These are phyloP conservation scores for Clarireedia sp. DNA, from an alignment of 2,329 filamentous ascomycete genomes.

Conservation along the genomic window DNA sequence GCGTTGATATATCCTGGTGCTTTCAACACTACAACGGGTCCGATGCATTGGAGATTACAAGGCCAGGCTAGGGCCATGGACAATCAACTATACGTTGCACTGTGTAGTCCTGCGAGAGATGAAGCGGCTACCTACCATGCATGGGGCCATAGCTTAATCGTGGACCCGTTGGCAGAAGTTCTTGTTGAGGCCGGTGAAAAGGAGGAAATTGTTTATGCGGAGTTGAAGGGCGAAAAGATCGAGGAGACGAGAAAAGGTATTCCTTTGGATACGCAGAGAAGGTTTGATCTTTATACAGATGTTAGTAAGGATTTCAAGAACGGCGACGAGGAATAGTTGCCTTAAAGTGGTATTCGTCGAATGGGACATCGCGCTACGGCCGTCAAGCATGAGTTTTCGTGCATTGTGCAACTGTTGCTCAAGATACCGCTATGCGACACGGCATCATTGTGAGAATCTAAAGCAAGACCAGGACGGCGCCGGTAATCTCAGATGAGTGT, in stretches of 20 bases:
- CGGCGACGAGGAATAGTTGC: not conserved
- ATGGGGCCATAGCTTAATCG: slow-evolving; percentile 84
- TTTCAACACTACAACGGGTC: slow-evolving; percentile 90
- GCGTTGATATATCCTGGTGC: slow-evolving; percentile 89
- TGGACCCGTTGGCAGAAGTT: slow-evolving; percentile 81
- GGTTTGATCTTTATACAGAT: slow-evolving; percentile 95
- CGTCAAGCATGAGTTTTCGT: not conserved
- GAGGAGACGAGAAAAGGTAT: slow-evolving; percentile 73
- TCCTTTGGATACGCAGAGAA: slow-evolving; percentile 72
- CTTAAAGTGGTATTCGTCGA: not conserved
- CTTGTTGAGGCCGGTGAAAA: slow-evolving; percentile 68
- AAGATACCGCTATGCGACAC: too few species aligned
- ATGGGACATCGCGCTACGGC: not conserved
- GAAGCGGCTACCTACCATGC: slow-evolving; percentile 72
- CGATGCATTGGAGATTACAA: slow-evolving; percentile 82
- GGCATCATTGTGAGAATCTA: too few species aligned
- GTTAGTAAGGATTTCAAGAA: slow-evolving; percentile 49
- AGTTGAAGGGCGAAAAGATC: slow-evolving; percentile 61
- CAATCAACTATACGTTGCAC: slow-evolving; percentile 86
- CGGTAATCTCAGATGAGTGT: too few species aligned
- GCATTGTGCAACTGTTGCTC: not conserved
- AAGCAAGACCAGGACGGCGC: too few species aligned
- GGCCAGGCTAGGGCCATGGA: slow-evolving; percentile 80
- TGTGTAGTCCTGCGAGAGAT: slow-evolving; percentile 87
- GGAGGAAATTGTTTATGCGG: slow-evolving; percentile 68